Conservation (phyloP, 371 early-diverging fungal genomes). For the Mortierella sp. region DNA sequence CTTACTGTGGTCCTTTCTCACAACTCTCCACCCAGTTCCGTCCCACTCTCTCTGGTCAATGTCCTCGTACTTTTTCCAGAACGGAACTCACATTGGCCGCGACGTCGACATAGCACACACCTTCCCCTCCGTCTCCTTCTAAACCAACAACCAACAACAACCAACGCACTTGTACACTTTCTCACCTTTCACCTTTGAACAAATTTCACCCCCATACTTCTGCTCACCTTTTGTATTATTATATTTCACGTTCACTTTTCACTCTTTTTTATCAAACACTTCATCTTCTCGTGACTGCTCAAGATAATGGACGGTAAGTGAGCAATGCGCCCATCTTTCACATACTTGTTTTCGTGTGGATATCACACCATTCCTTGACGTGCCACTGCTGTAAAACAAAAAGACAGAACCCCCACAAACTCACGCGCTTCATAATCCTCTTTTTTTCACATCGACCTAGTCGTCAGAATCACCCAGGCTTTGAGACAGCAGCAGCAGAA, state of each 20-base stretch:
- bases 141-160: not conserved
- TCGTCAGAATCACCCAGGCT: conserved; percentile 54
- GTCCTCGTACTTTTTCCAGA: conserved; percentile 60
- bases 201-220: not conserved
- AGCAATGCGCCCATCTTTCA: not conserved
- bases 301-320: conserved; percentile 48
- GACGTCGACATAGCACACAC: conserved; percentile 50
- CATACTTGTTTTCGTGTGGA: not conserved
- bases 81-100: conserved; percentile 59
- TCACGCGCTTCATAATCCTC: not conserved
- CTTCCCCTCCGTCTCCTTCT: not conserved
- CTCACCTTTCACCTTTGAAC: not conserved
- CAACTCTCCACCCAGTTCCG: not conserved
- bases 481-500: conserved; percentile 47
- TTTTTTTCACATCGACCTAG: conserved; percentile 7
- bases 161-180: not conserved
- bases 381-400: not conserved
- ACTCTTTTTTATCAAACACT: not conserved
- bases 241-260: not conserved
- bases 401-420: not conserved
- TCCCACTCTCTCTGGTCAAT: conserved; percentile 33
- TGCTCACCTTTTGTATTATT: not conserved
- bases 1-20: not conserved
- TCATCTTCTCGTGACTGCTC: not conserved
- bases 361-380: not conserved